phyloP scores from a whole-genome alignment of 2,329 filamentous ascomycete species.

The Raffaelea ambrosiae region DNA sequence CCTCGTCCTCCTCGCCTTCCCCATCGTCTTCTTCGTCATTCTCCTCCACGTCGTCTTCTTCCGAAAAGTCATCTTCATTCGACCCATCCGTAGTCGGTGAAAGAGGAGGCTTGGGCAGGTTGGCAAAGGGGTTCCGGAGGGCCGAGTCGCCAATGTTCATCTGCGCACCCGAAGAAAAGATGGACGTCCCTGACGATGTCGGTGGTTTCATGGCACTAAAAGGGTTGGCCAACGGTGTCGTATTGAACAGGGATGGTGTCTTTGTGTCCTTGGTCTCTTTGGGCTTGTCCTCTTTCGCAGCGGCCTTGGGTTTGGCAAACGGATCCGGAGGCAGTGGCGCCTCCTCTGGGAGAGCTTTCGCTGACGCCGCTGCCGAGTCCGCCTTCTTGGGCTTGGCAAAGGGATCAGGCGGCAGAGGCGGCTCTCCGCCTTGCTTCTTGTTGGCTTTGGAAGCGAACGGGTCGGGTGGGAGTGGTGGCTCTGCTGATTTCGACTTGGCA shows the following conservation, averaged over 20 bases:
- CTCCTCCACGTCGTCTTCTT: conserved; percentile 29
- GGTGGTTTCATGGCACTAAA: conserved; percentile 7
- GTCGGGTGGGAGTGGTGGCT: conserved; percentile 19
- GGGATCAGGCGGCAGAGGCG: conserved; percentile 15
- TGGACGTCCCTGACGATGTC: conserved; percentile 1
- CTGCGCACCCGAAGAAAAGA: conserved; percentile 9
- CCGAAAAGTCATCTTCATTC: conserved; percentile 23
- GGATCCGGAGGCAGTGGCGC: conserved; percentile 24
- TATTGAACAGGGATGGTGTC: conserved; percentile 1
- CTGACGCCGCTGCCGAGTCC: conserved; percentile 15
- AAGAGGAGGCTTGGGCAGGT: conserved; percentile 10
- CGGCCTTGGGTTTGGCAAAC: conserved; percentile 17
- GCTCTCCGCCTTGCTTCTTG: conserved; percentile 9
- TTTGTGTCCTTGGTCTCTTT: conserved; percentile 9
- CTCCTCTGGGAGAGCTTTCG: conserved; percentile 8
- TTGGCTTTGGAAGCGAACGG: conserved; percentile 17
- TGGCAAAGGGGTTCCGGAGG: conserved; percentile 11
- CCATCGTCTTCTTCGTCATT: conserved; percentile 31
- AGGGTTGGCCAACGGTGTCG: conserved; percentile 6
- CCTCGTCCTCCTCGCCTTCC: conserved; percentile 29
- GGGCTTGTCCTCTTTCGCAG: conserved; percentile 10
- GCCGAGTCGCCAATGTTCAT: conserved; percentile 1
- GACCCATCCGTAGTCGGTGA: conserved; percentile 11
- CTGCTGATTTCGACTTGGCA: conserved; percentile 16
- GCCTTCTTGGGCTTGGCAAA: conserved; percentile 11